Evolutionary conservation across 768 basidiomycete species (phyloP), one percentile per base, ranked within the genome.

Genomic region (Boletus rubescentipes): DNA sequence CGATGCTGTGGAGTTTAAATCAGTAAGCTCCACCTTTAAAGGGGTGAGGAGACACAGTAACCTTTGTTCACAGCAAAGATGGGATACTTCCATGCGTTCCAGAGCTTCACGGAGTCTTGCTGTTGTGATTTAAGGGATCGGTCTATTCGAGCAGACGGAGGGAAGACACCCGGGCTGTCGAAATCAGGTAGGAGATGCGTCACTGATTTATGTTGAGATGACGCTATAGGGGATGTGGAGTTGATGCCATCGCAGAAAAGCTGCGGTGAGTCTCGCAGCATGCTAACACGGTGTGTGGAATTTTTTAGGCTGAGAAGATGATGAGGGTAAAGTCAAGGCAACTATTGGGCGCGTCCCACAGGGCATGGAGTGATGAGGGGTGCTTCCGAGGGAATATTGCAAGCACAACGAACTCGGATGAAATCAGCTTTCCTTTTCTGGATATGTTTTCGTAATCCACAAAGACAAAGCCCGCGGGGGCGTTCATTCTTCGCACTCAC

Each of bases 21-120:
- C 2, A 21, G 26, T 36, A 10, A 23, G 10, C 3, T 6, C 21
- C 21, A 15, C 16, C 14, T 39, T 50, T 4, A 18, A 31, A 32
- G 31, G 9, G 30, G 15, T 12, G 30, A 14, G 15, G 6, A 29
- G 31, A 23, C 11, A 18, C 67, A 45, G n/a, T n/a, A 46, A 88
- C 89, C 86, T 79, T 89, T 90, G 32, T 79, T 73, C 0, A 82
- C 81, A 7, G 83, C 81, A 54, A 87, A 75, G n/a, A 79, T 67
- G 5, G 83, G 85, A 64, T 86, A 83, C 67, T 82, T 87, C 82
- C 87, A 88, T 53, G 83, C 74, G 63, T 90, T 80, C 82, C 86
- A 86, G 9, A 89, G 63, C 39, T 79, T 79, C 46, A 89, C 60
- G 0, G 86, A 82, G 20, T 74, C 72, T 42, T 77, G 71, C 37